phyloP scores from a whole-genome alignment of 345 rosid genomes.

The Pseudoturritis turrita region DNA sequence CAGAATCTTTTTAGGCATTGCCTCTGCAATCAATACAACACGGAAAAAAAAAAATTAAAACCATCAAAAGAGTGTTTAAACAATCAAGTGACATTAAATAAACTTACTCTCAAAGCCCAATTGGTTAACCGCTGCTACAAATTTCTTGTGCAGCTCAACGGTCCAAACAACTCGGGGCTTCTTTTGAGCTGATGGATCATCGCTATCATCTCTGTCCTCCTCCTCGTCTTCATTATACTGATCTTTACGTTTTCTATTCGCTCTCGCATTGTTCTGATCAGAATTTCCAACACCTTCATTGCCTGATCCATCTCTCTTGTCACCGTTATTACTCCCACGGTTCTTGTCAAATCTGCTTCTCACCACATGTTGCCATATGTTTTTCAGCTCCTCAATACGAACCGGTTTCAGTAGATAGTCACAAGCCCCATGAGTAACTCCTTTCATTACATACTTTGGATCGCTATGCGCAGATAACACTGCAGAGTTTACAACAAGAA shows the following conservation, averaged over 20 bases:
- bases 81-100: not conserved
- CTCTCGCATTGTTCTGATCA: constrained; percentile 52
- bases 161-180: constrained; percentile 95
- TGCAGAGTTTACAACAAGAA: constrained; percentile 25
- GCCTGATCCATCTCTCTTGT: constrained; percentile 37
- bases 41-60: not conserved
- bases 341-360: constrained; percentile 58
- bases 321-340: constrained; percentile 30
- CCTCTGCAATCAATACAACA: constrained; percentile 50
- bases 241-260: constrained; percentile 66
- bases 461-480: constrained; percentile 92
- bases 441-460: constrained; percentile 81
- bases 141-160: constrained; percentile 70
- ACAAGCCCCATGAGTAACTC: constrained; percentile 90
- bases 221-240: constrained; percentile 63
- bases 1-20: constrained; percentile 94
- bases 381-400: constrained; percentile 80
- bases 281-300: constrained; percentile 36
- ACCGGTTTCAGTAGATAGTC: constrained; percentile 92
- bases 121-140: constrained; percentile 79
- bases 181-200: constrained; percentile 64
- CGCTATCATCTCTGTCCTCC: constrained; percentile 57
- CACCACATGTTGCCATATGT: constrained; percentile 95
- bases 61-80: not conserved
- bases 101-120: constrained; percentile 84